A percentile compares a stretch with the other conserved stretches of the same genome.
Conservation (phyloP, 73 alveolate genomes). For the Stentor roeselii region DNA sequence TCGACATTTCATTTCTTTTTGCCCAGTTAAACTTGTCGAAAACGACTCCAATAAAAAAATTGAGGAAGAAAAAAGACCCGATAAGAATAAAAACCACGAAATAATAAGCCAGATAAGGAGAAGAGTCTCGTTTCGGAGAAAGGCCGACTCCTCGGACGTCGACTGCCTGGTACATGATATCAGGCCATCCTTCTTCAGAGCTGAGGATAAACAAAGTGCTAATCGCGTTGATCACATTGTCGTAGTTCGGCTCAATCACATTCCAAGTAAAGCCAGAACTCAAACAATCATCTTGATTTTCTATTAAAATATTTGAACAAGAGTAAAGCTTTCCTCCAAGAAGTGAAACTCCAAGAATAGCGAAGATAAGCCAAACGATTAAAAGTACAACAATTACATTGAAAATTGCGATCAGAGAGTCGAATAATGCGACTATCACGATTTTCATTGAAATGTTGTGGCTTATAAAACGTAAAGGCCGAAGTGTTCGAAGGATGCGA, state of each 20-base stretch:
- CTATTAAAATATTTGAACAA: slow-evolving; percentile 31
- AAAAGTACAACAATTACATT: slow-evolving; percentile 82
- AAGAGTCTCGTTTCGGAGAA: slow-evolving; percentile 69
- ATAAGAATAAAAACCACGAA: slow-evolving; percentile 79
- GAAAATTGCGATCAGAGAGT: slow-evolving; percentile 77
- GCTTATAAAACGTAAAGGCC: slow-evolving; percentile 85
- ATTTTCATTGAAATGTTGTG: slow-evolving; percentile 75
- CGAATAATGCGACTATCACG: slow-evolving; percentile 74
- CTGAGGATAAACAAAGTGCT: slow-evolving; percentile 83
- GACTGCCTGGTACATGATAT: slow-evolving; percentile 65
- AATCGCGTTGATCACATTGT: slow-evolving; percentile 84
- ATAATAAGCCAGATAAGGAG: slow-evolving; percentile 66
- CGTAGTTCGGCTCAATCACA: slow-evolving; percentile 65
- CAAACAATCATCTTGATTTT: slow-evolving; percentile 37
- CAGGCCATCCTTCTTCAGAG: slow-evolving; percentile 96
- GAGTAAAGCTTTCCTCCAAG: slow-evolving; percentile 79
- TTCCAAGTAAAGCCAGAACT: slow-evolving; percentile 62
- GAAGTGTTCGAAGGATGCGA: slow-evolving; percentile 75
- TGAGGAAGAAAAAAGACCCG: slow-evolving; percentile 87
- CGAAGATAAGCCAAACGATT: slow-evolving; percentile 92
- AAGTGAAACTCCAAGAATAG: slow-evolving; percentile 85
- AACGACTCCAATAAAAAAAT: slow-evolving; percentile 93
- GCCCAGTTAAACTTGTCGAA: slow-evolving; percentile 78
- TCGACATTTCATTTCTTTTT: slow-evolving; percentile 42
- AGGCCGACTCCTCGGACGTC: slow-evolving; percentile 56